Evolutionary conservation across 371 early-diverging fungal genomes (phyloP), one percentile per base, ranked within the genome.

Genomic region (Mortierella sp.): DNA sequence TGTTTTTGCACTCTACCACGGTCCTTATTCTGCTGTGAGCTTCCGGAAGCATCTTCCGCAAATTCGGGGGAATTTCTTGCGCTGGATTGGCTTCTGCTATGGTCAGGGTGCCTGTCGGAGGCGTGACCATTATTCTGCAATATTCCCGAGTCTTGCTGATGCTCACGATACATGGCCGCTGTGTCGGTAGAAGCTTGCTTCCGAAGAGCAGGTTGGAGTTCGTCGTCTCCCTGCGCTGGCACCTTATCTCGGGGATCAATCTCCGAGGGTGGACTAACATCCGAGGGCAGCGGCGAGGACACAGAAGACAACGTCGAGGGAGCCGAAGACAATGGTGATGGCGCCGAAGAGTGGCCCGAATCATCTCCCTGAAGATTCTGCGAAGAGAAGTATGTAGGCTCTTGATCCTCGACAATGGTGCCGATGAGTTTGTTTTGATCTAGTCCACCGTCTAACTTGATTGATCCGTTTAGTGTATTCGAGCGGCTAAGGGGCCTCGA

Each of bases 101-200:
- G 69, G 32, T 33, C 57, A 13, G 79, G 79, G 10, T 67, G 65
- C 32, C 78, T 69, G 40, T 78, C 78, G 5, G 78, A 78, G 16
- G 70, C 67, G 53, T 70, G 78, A 11, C 67, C 65, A 22, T 69
- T 36, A 36, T 36, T 6, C 7, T 36, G 36, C 4, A 36, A 36
- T 6, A 36, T 3, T 36, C 78, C 22, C 36, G 65, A 22, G 38
- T 71, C 80, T 38, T 70, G 67, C 36, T 74, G 72, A 28, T 74
- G 73, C 40, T 81, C 72, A 2, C 70, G 72, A 53, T 75, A 76
- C 67, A 76, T 57, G 1, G 73, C 69, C 21, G 70, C 82, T 24
- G 82, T 72, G 21, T 81, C 82, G 1, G 60, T 63, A 11, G 82
- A 81, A 13, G 58, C 62, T 58, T 81, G 82, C 58, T 81, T 81